Percentiles rank a stretch among this genome's conserved stretches.
phyloP scores from a whole-genome alignment of 2,329 filamentous ascomycete species.

The Alternaria ventricosa region DNA sequence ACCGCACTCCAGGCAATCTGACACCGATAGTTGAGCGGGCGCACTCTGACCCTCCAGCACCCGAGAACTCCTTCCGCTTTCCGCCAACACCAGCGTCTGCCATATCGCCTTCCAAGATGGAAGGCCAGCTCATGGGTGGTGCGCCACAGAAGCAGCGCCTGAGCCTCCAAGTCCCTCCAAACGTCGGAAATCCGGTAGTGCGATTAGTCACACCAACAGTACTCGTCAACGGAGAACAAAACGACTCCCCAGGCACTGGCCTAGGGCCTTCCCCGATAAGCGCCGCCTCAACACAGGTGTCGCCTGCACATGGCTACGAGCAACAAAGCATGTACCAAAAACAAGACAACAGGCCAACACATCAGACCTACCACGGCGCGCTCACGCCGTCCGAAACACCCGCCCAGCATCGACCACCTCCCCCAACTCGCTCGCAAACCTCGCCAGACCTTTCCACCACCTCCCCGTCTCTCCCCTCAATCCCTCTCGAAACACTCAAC shows the following conservation, averaged over 20 bases:
- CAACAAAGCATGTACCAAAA: conserved; percentile 20
- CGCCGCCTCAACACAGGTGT: conserved; percentile 24
- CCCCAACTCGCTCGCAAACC: conserved; percentile 13
- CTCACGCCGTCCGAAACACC: conserved; percentile 42
- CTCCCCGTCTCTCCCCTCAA: conserved; percentile 13
- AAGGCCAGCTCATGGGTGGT: conserved; percentile 26
- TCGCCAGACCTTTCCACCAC: conserved; percentile 8
- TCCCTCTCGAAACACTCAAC: conserved; percentile 53
- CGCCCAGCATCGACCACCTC: conserved; percentile 26
- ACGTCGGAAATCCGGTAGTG: conserved; percentile 63
- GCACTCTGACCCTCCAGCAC: conserved; percentile 47
- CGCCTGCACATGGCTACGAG: conserved; percentile 27
- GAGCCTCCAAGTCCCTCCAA: conserved; percentile 68
- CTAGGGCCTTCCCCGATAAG: conserved; percentile 33
- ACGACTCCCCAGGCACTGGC: conserved; percentile 31
- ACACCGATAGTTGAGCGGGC: conserved; percentile 55
- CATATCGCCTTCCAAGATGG: conserved; percentile 37
- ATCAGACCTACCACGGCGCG: conserved; percentile 30
- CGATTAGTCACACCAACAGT: conserved; percentile 67
- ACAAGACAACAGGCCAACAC: conserved; percentile 23
- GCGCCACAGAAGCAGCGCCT: conserved; percentile 56
- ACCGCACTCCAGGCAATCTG: conserved; percentile 50
- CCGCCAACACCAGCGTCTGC: conserved; percentile 50
- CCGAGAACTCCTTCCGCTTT: conserved; percentile 47
- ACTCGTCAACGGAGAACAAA: conserved; percentile 59